Evolutionary conservation across 257 asterid genomes (phyloP).

Genomic region (Echites panduratus): DNA sequence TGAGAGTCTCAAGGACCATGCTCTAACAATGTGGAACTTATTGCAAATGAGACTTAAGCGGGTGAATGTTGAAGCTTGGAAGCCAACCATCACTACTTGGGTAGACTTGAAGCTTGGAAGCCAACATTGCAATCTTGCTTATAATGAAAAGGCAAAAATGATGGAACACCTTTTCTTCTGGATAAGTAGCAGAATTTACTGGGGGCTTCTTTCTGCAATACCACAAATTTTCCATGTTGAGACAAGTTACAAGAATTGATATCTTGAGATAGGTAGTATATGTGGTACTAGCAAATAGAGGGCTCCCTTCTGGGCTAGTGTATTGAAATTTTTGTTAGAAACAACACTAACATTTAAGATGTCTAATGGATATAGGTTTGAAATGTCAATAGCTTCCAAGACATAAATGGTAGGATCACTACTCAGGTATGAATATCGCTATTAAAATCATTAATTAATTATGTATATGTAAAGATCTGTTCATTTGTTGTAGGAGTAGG

Average conservation of each 20-base stretch:
- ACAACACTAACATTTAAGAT: background rate
- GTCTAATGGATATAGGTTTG: background rate
- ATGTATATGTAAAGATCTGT: background rate
- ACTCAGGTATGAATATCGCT: background rate
- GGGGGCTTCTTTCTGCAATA: constrained; percentile 56
- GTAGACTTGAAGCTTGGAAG: too few species aligned
- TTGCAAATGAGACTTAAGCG: too few species aligned
- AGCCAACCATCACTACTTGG: too few species aligned
- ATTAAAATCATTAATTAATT: background rate
- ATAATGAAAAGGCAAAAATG: constrained; percentile 10
- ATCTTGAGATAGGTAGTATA: background rate
- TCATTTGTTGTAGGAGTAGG: background rate
- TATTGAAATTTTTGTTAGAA: background rate
- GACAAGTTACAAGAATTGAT: background rate
- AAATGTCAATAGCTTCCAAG: background rate
- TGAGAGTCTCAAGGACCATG: too few species aligned
- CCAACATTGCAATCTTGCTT: constrained; percentile 3
- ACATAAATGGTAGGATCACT: background rate
- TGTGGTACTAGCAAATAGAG: background rate
- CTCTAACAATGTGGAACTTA: too few species aligned
- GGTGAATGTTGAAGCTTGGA: too few species aligned
- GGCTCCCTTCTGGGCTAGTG: background rate
- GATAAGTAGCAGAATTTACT: constrained; percentile 33
- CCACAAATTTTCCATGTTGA: constrained; percentile 7
- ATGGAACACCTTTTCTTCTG: constrained; percentile 55